Evolutionary conservation across 164 flowering plant species (phyloP).

Genomic region (Akebia trifoliata): DNA sequence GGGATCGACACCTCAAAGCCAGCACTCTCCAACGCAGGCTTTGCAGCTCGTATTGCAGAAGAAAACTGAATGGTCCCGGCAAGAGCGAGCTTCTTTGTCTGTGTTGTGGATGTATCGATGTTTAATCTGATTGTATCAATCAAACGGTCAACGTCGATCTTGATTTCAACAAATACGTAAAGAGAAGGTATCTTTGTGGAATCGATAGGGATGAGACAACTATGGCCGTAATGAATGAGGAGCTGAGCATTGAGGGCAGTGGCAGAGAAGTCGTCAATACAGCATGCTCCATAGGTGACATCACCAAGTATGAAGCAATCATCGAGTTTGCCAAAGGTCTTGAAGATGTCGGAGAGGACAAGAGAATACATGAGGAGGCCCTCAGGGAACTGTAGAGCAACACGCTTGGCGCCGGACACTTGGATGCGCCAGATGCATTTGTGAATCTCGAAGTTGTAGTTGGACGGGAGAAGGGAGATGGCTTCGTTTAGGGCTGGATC

Average conservation of each 20-base stretch:
- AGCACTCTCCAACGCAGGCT: conserved; percentile 49
- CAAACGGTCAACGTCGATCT: conserved; percentile 52
- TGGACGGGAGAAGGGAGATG: conserved; percentile 70
- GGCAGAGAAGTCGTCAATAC: conserved; percentile 88
- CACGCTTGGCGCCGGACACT: conserved; percentile 52
- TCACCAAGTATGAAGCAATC: conserved; percentile 86
- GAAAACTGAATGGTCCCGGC: conserved; percentile 95
- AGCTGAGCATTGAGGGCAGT: conserved; percentile 73
- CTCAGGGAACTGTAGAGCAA: conserved; percentile 96
- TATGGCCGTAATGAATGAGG: conserved; percentile 89
- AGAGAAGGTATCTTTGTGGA: conserved; percentile 63
- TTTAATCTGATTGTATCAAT: conserved; percentile 46
- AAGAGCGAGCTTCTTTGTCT: conserved; percentile 35
- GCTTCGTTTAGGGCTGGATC: conserved; percentile 70
- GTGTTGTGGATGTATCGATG: neutral
- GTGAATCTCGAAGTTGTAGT: conserved; percentile 93
- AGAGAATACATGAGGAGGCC: conserved; percentile 94
- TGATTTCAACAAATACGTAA: conserved; percentile 87
- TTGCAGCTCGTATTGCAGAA: conserved; percentile 64
- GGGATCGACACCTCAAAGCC: conserved; percentile 74
- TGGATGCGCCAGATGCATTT: conserved; percentile 78
- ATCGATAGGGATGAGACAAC: conserved; percentile 83
- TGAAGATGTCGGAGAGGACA: conserved; percentile 74
- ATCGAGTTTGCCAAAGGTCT: conserved; percentile 48
- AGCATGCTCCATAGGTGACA: conserved; percentile 97